A percentile compares a stretch with the other conserved stretches of the same genome.
These are phyloP conservation scores for Penicillium nucicola DNA, from an alignment of 495 filamentous ascomycete species.

Conservation along the genomic window DNA sequence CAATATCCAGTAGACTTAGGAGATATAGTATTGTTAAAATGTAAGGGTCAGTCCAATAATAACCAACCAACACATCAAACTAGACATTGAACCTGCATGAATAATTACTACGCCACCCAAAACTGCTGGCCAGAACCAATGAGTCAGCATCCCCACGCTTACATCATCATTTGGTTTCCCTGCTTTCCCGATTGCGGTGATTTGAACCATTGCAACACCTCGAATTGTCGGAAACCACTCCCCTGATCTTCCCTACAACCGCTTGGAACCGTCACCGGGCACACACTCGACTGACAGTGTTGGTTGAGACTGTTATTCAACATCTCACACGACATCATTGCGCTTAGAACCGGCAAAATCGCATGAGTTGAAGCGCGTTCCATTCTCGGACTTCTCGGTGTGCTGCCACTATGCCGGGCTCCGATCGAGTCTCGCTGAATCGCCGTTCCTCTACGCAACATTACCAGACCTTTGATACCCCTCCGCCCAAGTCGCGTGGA, in stretches of 20 bases:
- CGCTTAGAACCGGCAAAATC: conserved; percentile 9
- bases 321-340: conserved; percentile 10
- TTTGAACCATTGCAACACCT: not conserved
- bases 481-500: conserved; percentile 79
- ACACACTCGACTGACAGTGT: not conserved
- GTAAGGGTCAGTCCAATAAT: too few relatives aligned
- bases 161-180: conserved; percentile 7
- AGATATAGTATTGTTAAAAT: too few relatives aligned
- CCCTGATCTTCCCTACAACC: not conserved
- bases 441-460: conserved; percentile 68
- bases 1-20: too few relatives aligned
- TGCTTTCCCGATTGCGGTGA: conserved; percentile 1
- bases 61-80: too few relatives aligned
- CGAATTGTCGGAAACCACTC: not conserved
- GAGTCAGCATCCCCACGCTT: conserved; percentile 11
- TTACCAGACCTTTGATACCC: conserved; percentile 94
- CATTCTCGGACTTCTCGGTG: not conserved
- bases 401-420: conserved; percentile 24
- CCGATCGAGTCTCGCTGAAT: conserved; percentile 43
- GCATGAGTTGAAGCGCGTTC: not conserved
- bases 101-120: not conserved
- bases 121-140: not conserved
- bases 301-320: not conserved
- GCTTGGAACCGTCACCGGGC: not conserved
- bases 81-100: not conserved